phyloP scores from a whole-genome alignment of 2,329 filamentous ascomycete species.

The Paramyrothecium sp. region DNA sequence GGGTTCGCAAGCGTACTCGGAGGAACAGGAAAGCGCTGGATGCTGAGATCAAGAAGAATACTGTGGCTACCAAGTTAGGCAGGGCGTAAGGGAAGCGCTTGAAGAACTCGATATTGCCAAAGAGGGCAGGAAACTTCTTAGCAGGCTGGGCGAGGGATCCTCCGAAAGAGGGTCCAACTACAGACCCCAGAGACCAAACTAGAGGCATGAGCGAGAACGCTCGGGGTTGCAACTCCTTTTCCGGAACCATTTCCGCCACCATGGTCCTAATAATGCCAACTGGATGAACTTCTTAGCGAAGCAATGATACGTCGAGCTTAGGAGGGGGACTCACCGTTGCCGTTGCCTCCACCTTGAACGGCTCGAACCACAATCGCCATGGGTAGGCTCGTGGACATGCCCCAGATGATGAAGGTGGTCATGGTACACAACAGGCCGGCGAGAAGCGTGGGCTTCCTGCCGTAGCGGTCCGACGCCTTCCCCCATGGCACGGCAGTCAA shows the following conservation, averaged over 20 bases:
- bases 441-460: constrained; percentile 81
- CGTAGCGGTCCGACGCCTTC: constrained; percentile 71
- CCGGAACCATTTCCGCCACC: constrained; percentile 88
- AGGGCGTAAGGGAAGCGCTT: constrained; percentile 77
- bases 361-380: constrained; percentile 80
- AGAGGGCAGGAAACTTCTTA: constrained; percentile 68
- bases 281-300: constrained; percentile 25
- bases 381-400: constrained; percentile 72
- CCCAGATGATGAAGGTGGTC: constrained; percentile 78
- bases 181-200: constrained; percentile 81
- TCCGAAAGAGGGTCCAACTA: constrained; percentile 85
- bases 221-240: constrained; percentile 79
- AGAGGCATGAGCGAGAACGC: constrained; percentile 95
- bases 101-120: constrained; percentile 66
- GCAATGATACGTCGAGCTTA: background rate
- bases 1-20: constrained; percentile 42
- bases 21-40: constrained; percentile 75
- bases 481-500: constrained; percentile 74
- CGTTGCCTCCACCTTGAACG: constrained; percentile 81
- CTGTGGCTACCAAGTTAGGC: constrained; percentile 76
- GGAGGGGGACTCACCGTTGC: constrained; percentile 59
- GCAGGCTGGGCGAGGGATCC: constrained; percentile 82
- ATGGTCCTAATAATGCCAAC: constrained; percentile 91
- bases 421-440: constrained; percentile 75
- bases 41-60: constrained; percentile 78